phyloP scores from a whole-genome alignment of 2,329 filamentous ascomycete species.

The Colletotrichum higginsianum region DNA sequence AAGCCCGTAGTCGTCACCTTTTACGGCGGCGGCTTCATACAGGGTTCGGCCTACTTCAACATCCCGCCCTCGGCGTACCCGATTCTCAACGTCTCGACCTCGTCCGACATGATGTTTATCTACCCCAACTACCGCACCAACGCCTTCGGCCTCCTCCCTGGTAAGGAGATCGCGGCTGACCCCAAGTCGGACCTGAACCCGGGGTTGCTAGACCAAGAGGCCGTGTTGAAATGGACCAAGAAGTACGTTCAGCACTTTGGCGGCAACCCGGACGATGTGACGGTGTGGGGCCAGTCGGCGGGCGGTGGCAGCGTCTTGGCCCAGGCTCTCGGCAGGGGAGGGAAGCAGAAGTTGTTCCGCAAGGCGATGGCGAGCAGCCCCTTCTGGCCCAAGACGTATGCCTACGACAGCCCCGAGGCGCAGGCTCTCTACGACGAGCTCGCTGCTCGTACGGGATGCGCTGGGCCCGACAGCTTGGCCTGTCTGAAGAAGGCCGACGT shows the following conservation, averaged over 20 bases:
- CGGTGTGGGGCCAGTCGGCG: constrained; percentile 49
- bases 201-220: constrained; percentile 57
- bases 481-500: constrained; percentile 70
- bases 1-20: constrained; percentile 73
- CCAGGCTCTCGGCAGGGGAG: constrained; percentile 37
- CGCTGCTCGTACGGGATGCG: constrained; percentile 63
- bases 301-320: constrained; percentile 45
- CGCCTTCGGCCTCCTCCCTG: constrained; percentile 69
- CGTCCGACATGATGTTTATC: constrained; percentile 63
- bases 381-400: constrained; percentile 73
- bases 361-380: constrained; percentile 60
- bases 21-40: constrained; percentile 72
- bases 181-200: constrained; percentile 64
- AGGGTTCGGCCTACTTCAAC: constrained; percentile 68
- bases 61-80: constrained; percentile 72
- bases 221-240: constrained; percentile 49
- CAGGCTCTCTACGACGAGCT: constrained; percentile 66
- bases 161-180: constrained; percentile 61
- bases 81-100: constrained; percentile 66
- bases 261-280: constrained; percentile 47
- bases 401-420: constrained; percentile 64
- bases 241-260: constrained; percentile 48
- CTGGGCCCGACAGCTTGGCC: constrained; percentile 59
- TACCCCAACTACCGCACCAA: constrained; percentile 70
- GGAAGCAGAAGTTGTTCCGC: constrained; percentile 44